Evolutionary conservation across 1,284 basidiomycete genomes (phyloP).

Genomic region (Apiotrichum siamense): DNA sequence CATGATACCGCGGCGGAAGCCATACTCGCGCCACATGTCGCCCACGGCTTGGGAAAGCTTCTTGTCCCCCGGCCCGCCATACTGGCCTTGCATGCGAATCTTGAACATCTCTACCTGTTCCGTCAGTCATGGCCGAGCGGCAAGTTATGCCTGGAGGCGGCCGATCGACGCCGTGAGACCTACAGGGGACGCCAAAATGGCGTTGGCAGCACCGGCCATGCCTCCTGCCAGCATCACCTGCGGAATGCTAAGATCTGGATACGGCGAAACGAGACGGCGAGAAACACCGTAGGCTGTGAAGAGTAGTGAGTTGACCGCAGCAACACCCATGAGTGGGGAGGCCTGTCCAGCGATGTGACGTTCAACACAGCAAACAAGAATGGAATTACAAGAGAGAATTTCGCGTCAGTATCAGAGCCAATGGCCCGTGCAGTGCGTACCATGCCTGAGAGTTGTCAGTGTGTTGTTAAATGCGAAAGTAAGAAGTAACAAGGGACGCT

Average conservation of each 20-base stretch:
- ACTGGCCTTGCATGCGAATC: constrained; percentile 86
- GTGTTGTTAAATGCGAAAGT: no score
- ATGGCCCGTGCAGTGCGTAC: no score
- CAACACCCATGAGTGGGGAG: constrained; percentile 86
- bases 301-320: constrained; percentile 90
- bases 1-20: constrained; percentile 83
- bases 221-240: constrained; percentile 79
- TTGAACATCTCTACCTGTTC: constrained; percentile 53
- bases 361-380: no score
- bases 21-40: constrained; percentile 80
- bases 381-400: no score
- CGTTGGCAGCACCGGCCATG: constrained; percentile 85
- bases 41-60: constrained; percentile 61
- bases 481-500: no score
- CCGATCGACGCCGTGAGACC: no score
- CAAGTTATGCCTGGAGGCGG: not conserved
- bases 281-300: constrained; percentile 84
- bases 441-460: constrained; percentile 13
- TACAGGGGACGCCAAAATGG: constrained; percentile 80
- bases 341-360: constrained; percentile 47
- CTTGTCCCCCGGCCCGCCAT: constrained; percentile 61
- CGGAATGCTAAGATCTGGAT: constrained; percentile 67
- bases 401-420: not conserved
- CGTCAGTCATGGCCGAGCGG: not conserved
- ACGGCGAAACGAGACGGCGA: constrained; percentile 78